Evolutionary conservation across 768 basidiomycete species (phyloP).

Genomic region (Termitomyces bulborhizus): DNA sequence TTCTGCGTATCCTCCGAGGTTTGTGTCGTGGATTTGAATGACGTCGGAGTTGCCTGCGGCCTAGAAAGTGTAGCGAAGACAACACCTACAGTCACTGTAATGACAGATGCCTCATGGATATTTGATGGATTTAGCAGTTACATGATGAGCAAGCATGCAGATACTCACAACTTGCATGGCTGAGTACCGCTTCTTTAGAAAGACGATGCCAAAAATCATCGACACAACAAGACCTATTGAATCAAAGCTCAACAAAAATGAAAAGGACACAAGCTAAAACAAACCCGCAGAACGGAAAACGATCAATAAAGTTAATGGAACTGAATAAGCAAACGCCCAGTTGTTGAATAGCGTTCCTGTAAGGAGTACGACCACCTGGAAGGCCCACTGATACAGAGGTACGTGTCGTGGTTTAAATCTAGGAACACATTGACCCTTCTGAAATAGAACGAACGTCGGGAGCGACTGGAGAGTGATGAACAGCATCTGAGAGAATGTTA

Average conservation of each 20-base stretch:
- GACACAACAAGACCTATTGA: slow-evolving; percentile 63
- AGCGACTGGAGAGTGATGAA: slow-evolving; percentile 68
- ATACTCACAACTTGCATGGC: slow-evolving; percentile 51
- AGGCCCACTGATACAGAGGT: slow-evolving; percentile 59
- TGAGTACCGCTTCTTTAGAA: slow-evolving; percentile 56
- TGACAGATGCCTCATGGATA: slow-evolving; percentile 47
- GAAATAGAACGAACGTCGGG: slow-evolving; percentile 51
- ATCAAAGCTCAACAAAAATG: slow-evolving; percentile 2
- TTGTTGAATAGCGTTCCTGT: slow-evolving; percentile 72
- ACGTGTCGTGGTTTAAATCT: slow-evolving; percentile 61
- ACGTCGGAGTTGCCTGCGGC: slow-evolving; percentile 22
- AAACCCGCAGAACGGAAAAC: slow-evolving; percentile 80
- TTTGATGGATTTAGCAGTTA: background rate
- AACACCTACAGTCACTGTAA: slow-evolving; percentile 65
- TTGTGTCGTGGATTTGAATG: slow-evolving; percentile 14
- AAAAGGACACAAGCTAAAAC: slow-evolving; percentile 5
- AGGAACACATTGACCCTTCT: slow-evolving; percentile 30
- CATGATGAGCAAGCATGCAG: background rate
- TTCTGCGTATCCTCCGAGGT: slow-evolving; percentile 29
- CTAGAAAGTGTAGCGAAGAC: slow-evolving; percentile 66
- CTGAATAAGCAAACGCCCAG: slow-evolving; percentile 71
- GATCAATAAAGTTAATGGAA: slow-evolving; percentile 75
- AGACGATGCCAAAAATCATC: slow-evolving; percentile 63
- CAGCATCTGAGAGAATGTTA: slow-evolving; percentile 81
- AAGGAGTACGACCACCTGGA: slow-evolving; percentile 66